Evolutionary conservation across 2,329 filamentous ascomycete species (phyloP).

Genomic region (Thielaviopsis euricoi): DNA sequence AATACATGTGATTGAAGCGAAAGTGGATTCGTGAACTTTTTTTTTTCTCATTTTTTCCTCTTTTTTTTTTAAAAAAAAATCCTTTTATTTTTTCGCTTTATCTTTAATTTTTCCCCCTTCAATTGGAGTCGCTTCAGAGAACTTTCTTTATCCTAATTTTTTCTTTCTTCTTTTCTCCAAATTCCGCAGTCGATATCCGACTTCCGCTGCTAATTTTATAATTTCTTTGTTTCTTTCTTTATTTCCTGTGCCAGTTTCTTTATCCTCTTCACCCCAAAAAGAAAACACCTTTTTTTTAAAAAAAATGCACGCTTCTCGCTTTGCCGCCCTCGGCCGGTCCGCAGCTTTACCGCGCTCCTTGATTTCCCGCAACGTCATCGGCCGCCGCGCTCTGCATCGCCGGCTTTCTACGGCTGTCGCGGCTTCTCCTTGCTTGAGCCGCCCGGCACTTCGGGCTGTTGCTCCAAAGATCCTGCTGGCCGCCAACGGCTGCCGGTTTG

Average conservation of each 20-base stretch:
- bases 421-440: not conserved
- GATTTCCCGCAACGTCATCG: not conserved
- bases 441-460: too few relatives aligned
- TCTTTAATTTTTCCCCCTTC: too few relatives aligned
- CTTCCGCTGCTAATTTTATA: too few relatives aligned
- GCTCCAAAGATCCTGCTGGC: not conserved
- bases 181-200: too few relatives aligned
- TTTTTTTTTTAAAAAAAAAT: not conserved
- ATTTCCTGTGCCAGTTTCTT: not conserved
- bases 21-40: not conserved
- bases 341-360: not conserved
- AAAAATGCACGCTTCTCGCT: not conserved
- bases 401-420: not conserved
- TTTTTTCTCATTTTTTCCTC: not conserved
- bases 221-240: not conserved
- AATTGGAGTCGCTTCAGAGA: not conserved
- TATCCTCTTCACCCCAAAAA: not conserved
- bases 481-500: not conserved
- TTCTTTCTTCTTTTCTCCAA: too few relatives aligned
- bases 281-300: not conserved
- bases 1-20: not conserved
- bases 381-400: not conserved
- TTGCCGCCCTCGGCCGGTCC: not conserved
- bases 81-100: too few relatives aligned
- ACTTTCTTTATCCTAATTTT: too few relatives aligned